Conservation (phyloP, 345 rosid genomes). For the Moricandia arvensis region DNA sequence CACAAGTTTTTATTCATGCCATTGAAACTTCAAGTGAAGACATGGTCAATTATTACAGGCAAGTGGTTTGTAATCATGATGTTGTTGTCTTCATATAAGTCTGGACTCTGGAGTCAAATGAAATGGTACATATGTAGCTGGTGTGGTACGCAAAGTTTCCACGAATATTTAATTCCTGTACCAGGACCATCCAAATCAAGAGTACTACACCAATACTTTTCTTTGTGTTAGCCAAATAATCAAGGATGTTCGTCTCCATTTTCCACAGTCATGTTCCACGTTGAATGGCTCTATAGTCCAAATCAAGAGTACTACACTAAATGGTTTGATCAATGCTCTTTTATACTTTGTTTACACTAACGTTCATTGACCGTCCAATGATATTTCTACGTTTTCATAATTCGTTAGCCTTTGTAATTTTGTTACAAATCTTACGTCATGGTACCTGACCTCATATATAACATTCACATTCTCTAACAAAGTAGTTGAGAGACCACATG, state of each 20-base stretch:
- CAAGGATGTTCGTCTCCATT: background rate
- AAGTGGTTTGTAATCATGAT: background rate
- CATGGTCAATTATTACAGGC: background rate
- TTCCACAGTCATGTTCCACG: background rate
- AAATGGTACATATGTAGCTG: background rate
- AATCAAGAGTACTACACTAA: background rate
- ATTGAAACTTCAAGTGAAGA: background rate
- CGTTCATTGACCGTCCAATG: background rate
- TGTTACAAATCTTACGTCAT: slow-evolving; percentile 3
- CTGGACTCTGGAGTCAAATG: background rate
- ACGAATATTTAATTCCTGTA: background rate
- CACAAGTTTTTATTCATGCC: too few relatives aligned
- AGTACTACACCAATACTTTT: background rate
- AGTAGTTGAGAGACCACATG: slow-evolving; percentile 3
- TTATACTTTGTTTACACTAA: background rate
- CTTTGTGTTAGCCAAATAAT: background rate
- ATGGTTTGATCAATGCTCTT: background rate
- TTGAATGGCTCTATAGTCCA: background rate
- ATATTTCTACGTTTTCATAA: background rate
- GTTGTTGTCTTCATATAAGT: background rate
- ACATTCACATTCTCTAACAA: background rate
- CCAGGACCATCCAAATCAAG: background rate
- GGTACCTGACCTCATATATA: background rate
- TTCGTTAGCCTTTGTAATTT: background rate
- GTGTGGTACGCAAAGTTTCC: background rate